These are phyloP conservation scores for Syncephalastrum sp. DNA, from an alignment of 371 early-diverging fungal species.

Conservation along the genomic window DNA sequence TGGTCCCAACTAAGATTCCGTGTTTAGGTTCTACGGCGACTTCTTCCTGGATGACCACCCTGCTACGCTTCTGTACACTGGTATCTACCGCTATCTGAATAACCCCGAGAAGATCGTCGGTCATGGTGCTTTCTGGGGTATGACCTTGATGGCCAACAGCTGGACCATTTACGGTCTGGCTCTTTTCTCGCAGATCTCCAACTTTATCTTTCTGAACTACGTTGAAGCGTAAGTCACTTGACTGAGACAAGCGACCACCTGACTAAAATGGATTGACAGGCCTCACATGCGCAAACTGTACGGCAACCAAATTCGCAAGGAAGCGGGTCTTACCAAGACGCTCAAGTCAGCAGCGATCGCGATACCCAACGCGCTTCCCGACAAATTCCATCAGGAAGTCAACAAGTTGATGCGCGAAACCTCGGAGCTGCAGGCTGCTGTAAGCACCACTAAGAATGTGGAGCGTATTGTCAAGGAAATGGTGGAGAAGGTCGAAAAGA, in stretches of 20 bases:
- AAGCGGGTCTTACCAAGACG: conserved; percentile 75
- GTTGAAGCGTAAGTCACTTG: conserved; percentile 62
- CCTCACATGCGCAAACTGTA: conserved; percentile 87
- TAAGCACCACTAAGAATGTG: conserved; percentile 49
- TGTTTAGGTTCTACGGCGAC: conserved; percentile 76
- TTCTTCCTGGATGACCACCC: conserved; percentile 78
- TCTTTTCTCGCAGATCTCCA: conserved; percentile 76
- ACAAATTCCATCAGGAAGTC: conserved; percentile 33
- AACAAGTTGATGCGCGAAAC: conserved; percentile 42
- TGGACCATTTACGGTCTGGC: conserved; percentile 80
- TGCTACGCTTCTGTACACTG: conserved; percentile 69
- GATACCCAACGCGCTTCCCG: conserved; percentile 31
- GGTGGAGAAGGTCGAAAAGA: conserved; percentile 57
- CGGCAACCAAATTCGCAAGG: conserved; percentile 75
- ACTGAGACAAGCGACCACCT: no score
- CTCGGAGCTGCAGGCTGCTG: conserved; percentile 30
- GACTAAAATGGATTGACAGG: conserved; percentile 8
- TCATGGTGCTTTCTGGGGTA: conserved; percentile 88
- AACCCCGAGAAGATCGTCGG: conserved; percentile 92
- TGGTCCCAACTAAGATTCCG: background rate
- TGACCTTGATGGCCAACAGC: conserved; percentile 80
- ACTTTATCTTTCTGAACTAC: conserved; percentile 74
- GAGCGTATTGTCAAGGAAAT: conserved; percentile 59
- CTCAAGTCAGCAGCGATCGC: conserved; percentile 40
- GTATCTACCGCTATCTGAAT: conserved; percentile 85